Base-by-base conservation (phyloP, 768 basidiomycete genomes). In the Daedalea quercina region DNA sequence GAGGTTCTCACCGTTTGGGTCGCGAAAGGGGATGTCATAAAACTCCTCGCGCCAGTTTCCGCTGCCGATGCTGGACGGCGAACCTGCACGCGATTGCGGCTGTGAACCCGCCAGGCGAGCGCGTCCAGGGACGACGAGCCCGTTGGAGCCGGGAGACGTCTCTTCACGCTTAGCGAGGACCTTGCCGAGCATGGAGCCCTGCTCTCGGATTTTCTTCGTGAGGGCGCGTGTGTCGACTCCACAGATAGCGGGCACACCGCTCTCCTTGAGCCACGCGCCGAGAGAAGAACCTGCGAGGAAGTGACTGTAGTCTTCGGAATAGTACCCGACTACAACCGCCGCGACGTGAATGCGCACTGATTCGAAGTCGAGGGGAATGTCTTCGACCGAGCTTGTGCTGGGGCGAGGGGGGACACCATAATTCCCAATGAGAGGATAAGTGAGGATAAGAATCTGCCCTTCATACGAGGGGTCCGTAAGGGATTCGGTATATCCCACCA, bases 401-500 rank as follows among this genome's bases (percentile, higher is more conserved):
- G 74, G 72, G 51, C 92, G 84, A 56, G 77, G 77, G 49, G 96
- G 96, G 22, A 98, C 94, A 64, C 96, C 96, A 66, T 99, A 99
- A 68, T 97, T 98, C 34, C 96, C 96, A 58, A 98, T 75, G 61
- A 99, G 78, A 13, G 96, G 96, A 72, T 98, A 98, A 1, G 96
- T 98, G 60, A 98, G 78, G 58, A 99, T 84, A 54, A 99, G 86
- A 65, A 99, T 98, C 70, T 98, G 96, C 33, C 94, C 93, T 68
- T 95, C 86, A 70, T 99, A 99, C 1, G 95, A 98, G 19, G 96
- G 96, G 69, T 98, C 96, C 43, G 96, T 99, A 60, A 98, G 75
- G 19, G 95, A 97, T 65, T 98, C 96, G 34, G 92, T 93, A 70
- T 99, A 99, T 26, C 96, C 96, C 52, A 98, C 94, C 95, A 99